Evolutionary conservation across 208 protist species (phyloP).

Genomic region (Leishmania tarentolae): DNA sequence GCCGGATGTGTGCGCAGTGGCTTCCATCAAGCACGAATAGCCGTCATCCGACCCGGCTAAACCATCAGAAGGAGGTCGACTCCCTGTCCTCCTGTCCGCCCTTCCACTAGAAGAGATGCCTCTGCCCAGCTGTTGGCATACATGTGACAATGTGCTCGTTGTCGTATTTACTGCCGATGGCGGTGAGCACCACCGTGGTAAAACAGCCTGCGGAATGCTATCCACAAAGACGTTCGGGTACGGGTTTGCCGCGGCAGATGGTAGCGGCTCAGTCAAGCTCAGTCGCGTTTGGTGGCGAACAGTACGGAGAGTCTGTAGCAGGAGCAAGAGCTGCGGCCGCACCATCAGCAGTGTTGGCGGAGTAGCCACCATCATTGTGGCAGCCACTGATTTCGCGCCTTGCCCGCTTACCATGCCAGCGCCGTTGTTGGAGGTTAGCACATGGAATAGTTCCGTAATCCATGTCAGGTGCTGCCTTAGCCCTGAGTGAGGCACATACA

Average conservation of each 20-base stretch:
- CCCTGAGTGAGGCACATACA: constrained; percentile 41
- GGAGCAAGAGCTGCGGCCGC: constrained; percentile 35
- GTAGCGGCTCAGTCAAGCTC: not conserved
- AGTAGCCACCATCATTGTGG: constrained; percentile 33
- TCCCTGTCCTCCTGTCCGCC: not conserved
- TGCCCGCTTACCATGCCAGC: constrained; percentile 22
- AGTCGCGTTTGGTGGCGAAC: not conserved
- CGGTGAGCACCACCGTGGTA: constrained; percentile 18
- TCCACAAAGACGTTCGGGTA: not conserved
- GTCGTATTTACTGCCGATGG: not conserved
- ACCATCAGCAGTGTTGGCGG: constrained; percentile 37
- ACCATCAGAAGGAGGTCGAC: not conserved
- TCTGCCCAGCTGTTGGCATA: not conserved
- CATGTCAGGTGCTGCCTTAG: constrained; percentile 34
- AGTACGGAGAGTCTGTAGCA: constrained; percentile 23
- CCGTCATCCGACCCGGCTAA: not conserved
- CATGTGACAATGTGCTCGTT: not conserved
- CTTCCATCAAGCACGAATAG: not conserved
- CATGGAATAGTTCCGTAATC: constrained; percentile 53
- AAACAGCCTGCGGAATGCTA: constrained; percentile 20
- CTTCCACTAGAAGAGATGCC: not conserved
- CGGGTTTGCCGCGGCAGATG: not conserved
- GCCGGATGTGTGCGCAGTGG: constrained; percentile 1
- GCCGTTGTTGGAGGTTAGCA: constrained; percentile 48
- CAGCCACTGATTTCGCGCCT: constrained; percentile 12